Percentiles rank a stretch among this genome's conserved stretches.
These are phyloP conservation scores for Monosporascus sp. DNA, from an alignment of 2,329 filamentous ascomycete species.

Conservation along the genomic window DNA sequence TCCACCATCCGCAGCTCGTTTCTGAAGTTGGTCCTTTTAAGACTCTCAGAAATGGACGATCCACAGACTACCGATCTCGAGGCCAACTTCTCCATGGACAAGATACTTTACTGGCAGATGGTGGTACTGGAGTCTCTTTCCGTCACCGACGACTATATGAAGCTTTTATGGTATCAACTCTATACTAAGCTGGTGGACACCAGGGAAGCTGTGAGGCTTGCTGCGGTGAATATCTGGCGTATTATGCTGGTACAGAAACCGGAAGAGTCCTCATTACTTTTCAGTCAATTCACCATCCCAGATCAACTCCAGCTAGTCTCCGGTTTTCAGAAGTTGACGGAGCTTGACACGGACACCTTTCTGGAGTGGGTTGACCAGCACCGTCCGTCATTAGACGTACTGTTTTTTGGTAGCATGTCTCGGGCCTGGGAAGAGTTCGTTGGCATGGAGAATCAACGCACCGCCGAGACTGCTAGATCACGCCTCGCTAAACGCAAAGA, in stretches of 20 bases:
- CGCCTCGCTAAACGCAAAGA: constrained; percentile 75
- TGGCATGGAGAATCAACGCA: constrained; percentile 71
- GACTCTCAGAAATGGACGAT: constrained; percentile 78
- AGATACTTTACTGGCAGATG: constrained; percentile 92
- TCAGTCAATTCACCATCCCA: constrained; percentile 64
- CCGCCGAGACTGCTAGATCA: constrained; percentile 65
- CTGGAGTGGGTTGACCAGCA: constrained; percentile 83
- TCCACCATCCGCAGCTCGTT: constrained; percentile 71
- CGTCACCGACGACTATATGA: constrained; percentile 74
- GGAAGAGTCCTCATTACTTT: constrained; percentile 67
- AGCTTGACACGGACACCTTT: constrained; percentile 85
- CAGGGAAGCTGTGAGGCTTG: constrained; percentile 60
- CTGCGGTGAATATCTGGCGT: constrained; percentile 82
- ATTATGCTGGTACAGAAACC: constrained; percentile 92
- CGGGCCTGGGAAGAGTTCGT: constrained; percentile 88
- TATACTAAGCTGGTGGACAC: constrained; percentile 81
- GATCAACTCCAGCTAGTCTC: constrained; percentile 67
- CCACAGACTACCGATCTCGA: constrained; percentile 54
- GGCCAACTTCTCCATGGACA: constrained; percentile 69
- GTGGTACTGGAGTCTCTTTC: constrained; percentile 77
- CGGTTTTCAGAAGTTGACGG: constrained; percentile 78
- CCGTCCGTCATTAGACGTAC: constrained; percentile 67
- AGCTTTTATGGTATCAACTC: constrained; percentile 85
- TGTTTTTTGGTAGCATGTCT: constrained; percentile 79
- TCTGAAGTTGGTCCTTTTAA: constrained; percentile 71